Conservation (phyloP, 2,329 filamentous ascomycete species). For the Cadophora gregata region DNA sequence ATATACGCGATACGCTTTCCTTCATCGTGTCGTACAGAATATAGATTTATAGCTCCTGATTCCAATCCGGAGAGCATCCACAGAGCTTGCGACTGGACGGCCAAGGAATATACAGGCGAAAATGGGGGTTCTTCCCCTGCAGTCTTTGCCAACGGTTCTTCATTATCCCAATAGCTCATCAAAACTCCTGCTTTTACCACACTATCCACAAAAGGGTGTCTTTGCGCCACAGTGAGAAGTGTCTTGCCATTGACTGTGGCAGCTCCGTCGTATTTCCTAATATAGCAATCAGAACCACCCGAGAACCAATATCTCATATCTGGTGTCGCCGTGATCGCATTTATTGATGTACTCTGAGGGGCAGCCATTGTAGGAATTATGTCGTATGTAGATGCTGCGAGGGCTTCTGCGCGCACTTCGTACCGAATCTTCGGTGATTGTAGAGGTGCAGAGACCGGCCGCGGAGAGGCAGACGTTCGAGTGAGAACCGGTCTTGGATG, state of each 20-base stretch:
- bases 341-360: conserved; percentile 94
- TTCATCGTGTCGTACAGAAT: conserved; percentile 92
- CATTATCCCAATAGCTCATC: conserved; percentile 98
- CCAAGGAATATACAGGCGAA: conserved; percentile 94
- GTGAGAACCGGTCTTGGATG: conserved; percentile 39
- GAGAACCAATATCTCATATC: conserved; percentile 96
- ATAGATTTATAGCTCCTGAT: conserved; percentile 89
- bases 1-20: conserved; percentile 86
- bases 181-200: conserved; percentile 94
- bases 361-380: conserved; percentile 97
- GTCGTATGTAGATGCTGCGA: conserved; percentile 84
- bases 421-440: conserved; percentile 58
- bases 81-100: conserved; percentile 85
- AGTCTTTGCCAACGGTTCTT: conserved; percentile 64
- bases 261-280: conserved; percentile 94
- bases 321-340: conserved; percentile 87
- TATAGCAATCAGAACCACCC: conserved; percentile 92
- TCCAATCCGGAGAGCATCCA: conserved; percentile 93
- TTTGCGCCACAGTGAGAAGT: conserved; percentile 90
- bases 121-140: conserved; percentile 62
- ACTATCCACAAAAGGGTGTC: conserved; percentile 96
- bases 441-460: conserved; percentile 44
- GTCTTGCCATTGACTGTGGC: conserved; percentile 95
- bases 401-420: conserved; percentile 75
- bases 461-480: conserved; percentile 43